Percentiles rank a stretch among this genome's conserved stretches.
Conservation (phyloP, 1,139 yeast genomes). For the Taiozyma onychis region DNA sequence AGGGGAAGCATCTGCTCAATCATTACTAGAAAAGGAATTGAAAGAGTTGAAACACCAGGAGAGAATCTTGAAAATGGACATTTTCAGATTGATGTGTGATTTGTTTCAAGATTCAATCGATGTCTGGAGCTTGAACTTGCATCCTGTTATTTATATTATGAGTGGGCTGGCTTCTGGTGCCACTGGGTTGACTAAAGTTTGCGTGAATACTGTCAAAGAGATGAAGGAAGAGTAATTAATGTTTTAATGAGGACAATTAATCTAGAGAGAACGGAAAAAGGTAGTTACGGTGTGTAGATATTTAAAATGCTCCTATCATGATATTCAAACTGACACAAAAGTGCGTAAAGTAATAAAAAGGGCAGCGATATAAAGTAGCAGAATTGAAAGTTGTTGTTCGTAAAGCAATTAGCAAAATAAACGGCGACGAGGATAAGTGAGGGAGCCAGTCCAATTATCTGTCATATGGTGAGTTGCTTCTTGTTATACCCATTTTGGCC, state of each 20-base stretch:
- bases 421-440: not conserved
- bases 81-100: constrained; percentile 35
- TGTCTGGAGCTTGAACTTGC: constrained; percentile 31
- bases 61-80: constrained; percentile 29
- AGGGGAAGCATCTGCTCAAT: constrained; percentile 7
- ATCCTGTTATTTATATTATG: constrained; percentile 27
- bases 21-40: constrained; percentile 23
- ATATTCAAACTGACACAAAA: not conserved
- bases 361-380: not conserved
- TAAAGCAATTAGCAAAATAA: not conserved
- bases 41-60: constrained; percentile 29
- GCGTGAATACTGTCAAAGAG: constrained; percentile 29
- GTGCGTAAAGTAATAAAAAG: not conserved
- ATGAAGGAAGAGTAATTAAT: constrained; percentile 3
- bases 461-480: not conserved
- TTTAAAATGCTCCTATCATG: not conserved
- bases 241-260: not conserved
- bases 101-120: constrained; percentile 38
- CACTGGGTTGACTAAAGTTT: constrained; percentile 36
- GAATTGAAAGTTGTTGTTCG: not conserved
- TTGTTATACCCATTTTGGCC: not conserved
- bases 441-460: not conserved
- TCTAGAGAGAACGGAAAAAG: not conserved
- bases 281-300: not conserved
- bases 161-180: constrained; percentile 33